phyloP scores from a whole-genome alignment of 1,139 yeast species.

The Pichia sp. region DNA sequence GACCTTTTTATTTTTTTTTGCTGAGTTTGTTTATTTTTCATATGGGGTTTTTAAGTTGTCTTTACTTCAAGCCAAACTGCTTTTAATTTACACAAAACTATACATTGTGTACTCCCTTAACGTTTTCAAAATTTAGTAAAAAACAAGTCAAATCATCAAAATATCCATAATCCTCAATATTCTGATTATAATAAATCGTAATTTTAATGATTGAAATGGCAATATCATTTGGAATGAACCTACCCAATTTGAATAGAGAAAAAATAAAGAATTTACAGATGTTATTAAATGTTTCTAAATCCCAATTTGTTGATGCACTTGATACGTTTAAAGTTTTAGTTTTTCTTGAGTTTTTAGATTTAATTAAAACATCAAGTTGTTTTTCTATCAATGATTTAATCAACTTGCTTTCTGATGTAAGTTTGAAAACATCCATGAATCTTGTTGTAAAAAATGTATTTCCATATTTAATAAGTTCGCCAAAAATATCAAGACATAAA shows the following conservation, averaged over 20 bases:
- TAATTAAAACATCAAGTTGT: not conserved
- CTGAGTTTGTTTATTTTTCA: not conserved
- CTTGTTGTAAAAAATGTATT: constrained; percentile 49
- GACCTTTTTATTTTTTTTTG: constrained; percentile 40
- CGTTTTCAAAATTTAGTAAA: not conserved
- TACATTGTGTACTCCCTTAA: not conserved
- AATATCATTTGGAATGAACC: constrained; percentile 27
- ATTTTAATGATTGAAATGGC: constrained; percentile 18
- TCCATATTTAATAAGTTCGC: constrained; percentile 35
- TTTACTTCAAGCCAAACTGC: no score
- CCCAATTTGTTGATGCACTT: constrained; percentile 30
- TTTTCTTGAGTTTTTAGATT: not conserved
- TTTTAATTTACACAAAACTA: not conserved
- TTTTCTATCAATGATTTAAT: constrained; percentile 10
- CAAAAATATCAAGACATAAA: constrained; percentile 34
- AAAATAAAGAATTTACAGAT: constrained; percentile 25
- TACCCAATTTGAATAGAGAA: constrained; percentile 27
- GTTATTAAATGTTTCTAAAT: constrained; percentile 24
- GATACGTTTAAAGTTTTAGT: constrained; percentile 14
- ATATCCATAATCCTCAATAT: constrained; percentile 23
- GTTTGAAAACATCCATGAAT: constrained; percentile 34
- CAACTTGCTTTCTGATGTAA: constrained; percentile 24
- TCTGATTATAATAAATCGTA: constrained; percentile 17
- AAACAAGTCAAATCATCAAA: constrained; percentile 21
- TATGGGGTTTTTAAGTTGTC: no score